Conservation (phyloP, 2,329 filamentous ascomycete species). For the Meredithiella fracta region DNA sequence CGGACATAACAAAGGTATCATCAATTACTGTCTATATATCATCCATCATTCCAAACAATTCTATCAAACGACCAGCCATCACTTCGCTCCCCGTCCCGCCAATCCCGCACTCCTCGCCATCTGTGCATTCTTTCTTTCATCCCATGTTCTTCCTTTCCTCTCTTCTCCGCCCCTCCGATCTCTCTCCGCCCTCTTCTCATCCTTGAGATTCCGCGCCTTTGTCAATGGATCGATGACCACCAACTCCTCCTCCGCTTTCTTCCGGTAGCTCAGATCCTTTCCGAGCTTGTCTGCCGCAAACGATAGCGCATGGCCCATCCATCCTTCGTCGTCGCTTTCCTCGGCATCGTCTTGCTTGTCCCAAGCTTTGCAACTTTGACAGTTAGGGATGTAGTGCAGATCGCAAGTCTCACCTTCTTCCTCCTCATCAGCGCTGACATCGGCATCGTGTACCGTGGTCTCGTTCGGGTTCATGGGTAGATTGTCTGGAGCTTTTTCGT, state of each 20-base stretch:
- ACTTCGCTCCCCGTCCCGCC: slow-evolving; percentile 27
- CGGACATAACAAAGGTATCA: too few relatives aligned
- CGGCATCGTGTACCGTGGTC: background rate
- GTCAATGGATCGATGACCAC: slow-evolving; percentile 86
- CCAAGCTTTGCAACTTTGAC: slow-evolving; percentile 81
- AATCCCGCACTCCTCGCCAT: slow-evolving; percentile 36
- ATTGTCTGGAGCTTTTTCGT: background rate
- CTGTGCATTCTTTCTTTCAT: slow-evolving; percentile 39
- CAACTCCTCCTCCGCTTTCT: slow-evolving; percentile 78
- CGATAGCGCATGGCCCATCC: slow-evolving; percentile 72
- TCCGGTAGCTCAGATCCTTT: slow-evolving; percentile 80
- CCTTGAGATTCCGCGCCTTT: slow-evolving; percentile 56
- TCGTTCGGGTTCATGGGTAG: background rate
- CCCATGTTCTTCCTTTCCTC: slow-evolving; percentile 35
- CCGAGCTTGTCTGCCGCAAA: slow-evolving; percentile 83
- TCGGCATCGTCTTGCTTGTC: slow-evolving; percentile 44
- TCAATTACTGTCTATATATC: too few relatives aligned
- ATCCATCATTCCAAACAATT: too few relatives aligned
- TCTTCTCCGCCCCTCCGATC: slow-evolving; percentile 34
- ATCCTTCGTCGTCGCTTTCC: slow-evolving; percentile 37
- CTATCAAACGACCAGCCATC: too few relatives aligned
- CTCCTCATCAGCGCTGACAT: slow-evolving; percentile 27
- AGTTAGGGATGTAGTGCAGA: slow-evolving; percentile 88
- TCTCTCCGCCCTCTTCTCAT: slow-evolving; percentile 43
- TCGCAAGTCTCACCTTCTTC: slow-evolving; percentile 71